Evolutionary conservation across 495 filamentous ascomycete genomes (phyloP), one percentile per base, ranked within the genome.

Genomic region (Aspergillus bertholletiae): DNA sequence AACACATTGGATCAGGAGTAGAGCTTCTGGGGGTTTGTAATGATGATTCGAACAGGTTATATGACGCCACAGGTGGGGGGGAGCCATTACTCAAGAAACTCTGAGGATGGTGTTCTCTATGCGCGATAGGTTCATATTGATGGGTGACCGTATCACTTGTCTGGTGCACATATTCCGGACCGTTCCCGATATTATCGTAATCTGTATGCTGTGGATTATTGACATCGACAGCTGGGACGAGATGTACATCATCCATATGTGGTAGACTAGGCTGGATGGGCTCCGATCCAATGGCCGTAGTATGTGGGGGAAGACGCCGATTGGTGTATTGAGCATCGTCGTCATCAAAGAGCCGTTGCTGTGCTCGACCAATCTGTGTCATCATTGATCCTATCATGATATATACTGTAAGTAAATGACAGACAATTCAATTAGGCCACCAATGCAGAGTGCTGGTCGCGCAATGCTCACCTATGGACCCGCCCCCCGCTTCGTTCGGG

Each of bases 361-460:
- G 71, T 12, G 73, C 73, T 18, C 69, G 55, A 17, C 64, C 69
- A 30, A 75, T 74, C 23, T 76, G 71, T 7, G 56, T 70, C 64
- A 75, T 74, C 65, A 73, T 70, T 13, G 67, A 57, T 0, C 68
- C 74, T 67, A 34, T n/a, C n/a, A n/a, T 66, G 6, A 28, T 8
- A 5, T 28, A 43, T 1, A 20, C 22, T 22, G 9, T 43, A 8
- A 22, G 39, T 22, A 8, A 27, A 48, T 34, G 22, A 17, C 8
- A 37, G 1, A 37, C 17, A 15, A 12, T 12, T 2, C 8, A 34
- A 11, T 37, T 11, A 21, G 0, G 39, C 17, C 39, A 3, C 39
- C 20, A 3, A 43, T 43, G 18, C 3, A 18, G n/a, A 23, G 13
- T 2, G 22, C 23, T 7, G 21, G 1, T 23, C 46, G 26, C 32